Base-by-base conservation (phyloP, 257 asterid genomes). In the Salvia miltiorrhiza region DNA sequence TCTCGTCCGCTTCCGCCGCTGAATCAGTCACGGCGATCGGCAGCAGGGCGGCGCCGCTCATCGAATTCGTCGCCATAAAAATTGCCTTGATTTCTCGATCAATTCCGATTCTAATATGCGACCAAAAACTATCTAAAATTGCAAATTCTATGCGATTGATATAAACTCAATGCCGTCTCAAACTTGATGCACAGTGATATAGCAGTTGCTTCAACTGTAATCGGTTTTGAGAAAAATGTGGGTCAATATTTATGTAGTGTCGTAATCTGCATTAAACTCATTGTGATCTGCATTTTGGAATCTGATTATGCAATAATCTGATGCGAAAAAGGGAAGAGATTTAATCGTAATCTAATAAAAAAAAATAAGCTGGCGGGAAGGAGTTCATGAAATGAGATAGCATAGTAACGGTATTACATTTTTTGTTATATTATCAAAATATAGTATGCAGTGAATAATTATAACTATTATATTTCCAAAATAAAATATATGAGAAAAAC, bases 1-100 rank as follows among this genome's bases (percentile, higher is more conserved):
- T 86, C 63, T 83, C 90, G 28, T 88, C 92, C 65, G 8, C 55
- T 67, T 66, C 70, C 21, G 80, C 40, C 67, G 78, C 40, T 63
- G 83, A 55, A 79, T 87, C 90, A 67, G 65, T 23, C 37, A 80
- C 67, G 72, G 84, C 71, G 56, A 77, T 72, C 1, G 95, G 96
- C 21, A 90, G 72, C 65, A 80, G 35, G 35, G 35, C n/a, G 54
- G 81, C 63, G 69, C 55, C 69, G 78, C 70, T 81, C 19, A 26
- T 53, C 43, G 65, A 53, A 62, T 69, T 62, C 30, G 55, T 55
- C 26, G 76, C 76, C 79, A 62, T 73, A n/a, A 11, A 35, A 71
- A 71, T 35, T 55, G 50, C 7, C 9, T n/a, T n/a, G n/a, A n/a
- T 28, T 16, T 2, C 53, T 1, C 30, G 14, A 7, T 8, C 12